Conservation (phyloP, 2,329 filamentous ascomycete species). For the Cryphonectria nitschkei region DNA sequence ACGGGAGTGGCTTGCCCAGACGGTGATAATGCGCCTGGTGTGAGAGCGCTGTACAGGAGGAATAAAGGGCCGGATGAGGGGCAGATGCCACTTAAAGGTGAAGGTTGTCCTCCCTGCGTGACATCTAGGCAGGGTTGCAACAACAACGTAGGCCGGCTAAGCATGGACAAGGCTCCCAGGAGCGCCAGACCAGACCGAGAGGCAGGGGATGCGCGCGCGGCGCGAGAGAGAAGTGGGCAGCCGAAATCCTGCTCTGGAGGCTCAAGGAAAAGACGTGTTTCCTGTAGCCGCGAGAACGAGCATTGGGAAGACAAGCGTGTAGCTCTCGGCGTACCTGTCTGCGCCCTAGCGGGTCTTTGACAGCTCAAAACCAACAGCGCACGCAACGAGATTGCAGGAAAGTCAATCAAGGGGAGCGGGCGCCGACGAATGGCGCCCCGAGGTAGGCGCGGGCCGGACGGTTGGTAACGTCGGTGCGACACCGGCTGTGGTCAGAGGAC, state of each 20-base stretch:
- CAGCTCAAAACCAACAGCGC: constrained; percentile 7
- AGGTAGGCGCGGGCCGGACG: constrained; percentile 5
- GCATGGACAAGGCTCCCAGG: constrained; percentile 29
- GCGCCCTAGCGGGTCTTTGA: constrained; percentile 19
- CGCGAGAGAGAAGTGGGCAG: constrained; percentile 18
- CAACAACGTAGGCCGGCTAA: constrained; percentile 20
- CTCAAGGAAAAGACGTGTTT: constrained; percentile 11
- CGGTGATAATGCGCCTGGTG: constrained; percentile 22
- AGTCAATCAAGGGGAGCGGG: constrained; percentile 1
- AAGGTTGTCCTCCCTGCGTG: constrained; percentile 11
- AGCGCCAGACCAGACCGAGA: constrained; percentile 17
- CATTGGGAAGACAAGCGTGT: constrained; percentile 15
- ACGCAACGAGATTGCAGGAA: constrained; percentile 6
- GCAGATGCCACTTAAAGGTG: constrained; percentile 26
- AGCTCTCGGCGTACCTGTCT: constrained; percentile 21
- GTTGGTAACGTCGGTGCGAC: constrained; percentile 6
- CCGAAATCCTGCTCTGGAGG: constrained; percentile 5
- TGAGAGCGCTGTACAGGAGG: constrained; percentile 10
- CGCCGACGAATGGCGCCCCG: constrained; percentile 6
- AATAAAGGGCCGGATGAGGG: constrained; percentile 22
- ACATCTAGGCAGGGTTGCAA: constrained; percentile 27
- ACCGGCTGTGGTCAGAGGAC: neutral
- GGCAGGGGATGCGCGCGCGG: constrained; percentile 17
- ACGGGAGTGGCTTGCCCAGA: constrained; percentile 15
- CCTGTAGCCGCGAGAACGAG: constrained; percentile 19